Percentiles rank a stretch among this genome's conserved stretches.
Evolutionary conservation across 805 yeast genomes (phyloP).

Genomic region (Metschnikowia matae): DNA sequence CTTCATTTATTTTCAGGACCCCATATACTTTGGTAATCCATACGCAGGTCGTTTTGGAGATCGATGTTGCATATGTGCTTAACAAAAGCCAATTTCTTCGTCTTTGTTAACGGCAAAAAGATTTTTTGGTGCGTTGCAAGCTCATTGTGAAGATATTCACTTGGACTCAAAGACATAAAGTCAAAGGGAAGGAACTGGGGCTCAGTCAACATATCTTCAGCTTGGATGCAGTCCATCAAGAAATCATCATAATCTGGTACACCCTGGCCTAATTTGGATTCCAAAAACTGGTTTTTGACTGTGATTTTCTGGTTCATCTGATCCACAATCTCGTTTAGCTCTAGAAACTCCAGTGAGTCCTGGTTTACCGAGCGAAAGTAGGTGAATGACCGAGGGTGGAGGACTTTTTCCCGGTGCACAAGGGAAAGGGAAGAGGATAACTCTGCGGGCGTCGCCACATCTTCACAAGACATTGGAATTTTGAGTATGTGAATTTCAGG

Average conservation of each 20-base stretch:
- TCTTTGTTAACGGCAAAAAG: neutral
- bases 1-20: no score
- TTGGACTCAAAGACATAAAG: constrained; percentile 6
- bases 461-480: neutral
- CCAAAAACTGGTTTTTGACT: neutral
- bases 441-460: constrained; percentile 7
- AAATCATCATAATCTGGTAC: neutral
- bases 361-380: constrained; percentile 3
- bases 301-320: constrained; percentile 8
- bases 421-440: constrained; percentile 3
- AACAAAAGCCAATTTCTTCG: neutral
- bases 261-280: neutral
- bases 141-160: neutral
- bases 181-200: constrained; percentile 8
- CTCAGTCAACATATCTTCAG: neutral
- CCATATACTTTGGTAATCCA: constrained; percentile 2
- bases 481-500: no score
- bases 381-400: constrained; percentile 1
- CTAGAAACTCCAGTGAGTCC: neutral
- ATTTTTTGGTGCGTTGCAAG: neutral
- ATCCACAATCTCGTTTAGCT: constrained; percentile 2
- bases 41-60: neutral
- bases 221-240: neutral
- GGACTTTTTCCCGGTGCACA: constrained; percentile 1
- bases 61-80: neutral